Base-by-base conservation (phyloP, 345 rosid genomes). In the Mangifera indica region DNA sequence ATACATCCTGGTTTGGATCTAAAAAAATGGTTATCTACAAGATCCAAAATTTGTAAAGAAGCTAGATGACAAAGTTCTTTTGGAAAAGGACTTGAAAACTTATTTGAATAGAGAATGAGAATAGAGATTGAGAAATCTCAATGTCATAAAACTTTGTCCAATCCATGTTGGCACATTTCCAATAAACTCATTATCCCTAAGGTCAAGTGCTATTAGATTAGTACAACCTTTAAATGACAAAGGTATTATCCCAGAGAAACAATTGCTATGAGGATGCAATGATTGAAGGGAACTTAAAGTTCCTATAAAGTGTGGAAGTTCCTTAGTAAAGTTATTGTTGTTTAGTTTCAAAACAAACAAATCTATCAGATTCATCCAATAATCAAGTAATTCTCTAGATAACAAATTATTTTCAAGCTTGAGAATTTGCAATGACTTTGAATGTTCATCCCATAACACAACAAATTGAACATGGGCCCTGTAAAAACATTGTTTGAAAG, bases 401-500 rank as follows among this genome's bases (percentile, higher is more conserved):
- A 76, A 70, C 32, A 0, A 7, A 57, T 82, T 74, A 5, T 63
- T 42, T 5, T 60, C 69, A 15, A 82, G 66, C n/a, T 56, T 72
- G 24, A 78, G 80, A 42, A 17, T 22, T 25, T 57, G 9, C 22
- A 71, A 5, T 0, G 1, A 0, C 62, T 72, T 67, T 8, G 63
- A 25, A 21, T 46, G 3, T 66, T 25, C 24, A 54, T 66, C 12
- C 34, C 40, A 53, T 13, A 24, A 13, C 80, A 66, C 67, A 78
- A 24, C 3, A 76, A 24, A 14, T 11, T 10, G 2, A 59, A 72
- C 25, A 78, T 42, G 2, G 82, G 56, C 6, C 84, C 80, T 0
- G 74, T 60, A 1, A 78, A 70, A 0, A 65, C 71, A 24, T 81
- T 78, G 53, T 60, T 72, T 0, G 82, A 81, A 65, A 81, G 64